Conservation (phyloP, 23 red algal species). For the Gracilaria gracilis region DNA sequence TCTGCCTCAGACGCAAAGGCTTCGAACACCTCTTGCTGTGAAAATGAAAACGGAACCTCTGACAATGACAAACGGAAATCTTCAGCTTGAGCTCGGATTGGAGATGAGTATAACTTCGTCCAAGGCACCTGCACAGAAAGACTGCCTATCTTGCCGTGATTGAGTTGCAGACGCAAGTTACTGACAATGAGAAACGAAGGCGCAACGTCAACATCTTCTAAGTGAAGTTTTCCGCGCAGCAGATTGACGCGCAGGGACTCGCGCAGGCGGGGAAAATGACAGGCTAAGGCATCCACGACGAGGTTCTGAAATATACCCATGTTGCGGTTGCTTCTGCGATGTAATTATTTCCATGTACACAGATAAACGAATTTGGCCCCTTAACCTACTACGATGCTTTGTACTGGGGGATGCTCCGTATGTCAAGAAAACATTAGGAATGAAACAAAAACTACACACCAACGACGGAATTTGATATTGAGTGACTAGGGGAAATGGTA, state of each 20-base stretch:
- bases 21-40: conserved; percentile 46
- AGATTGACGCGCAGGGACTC: conserved; percentile 59
- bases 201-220: conserved; percentile 37
- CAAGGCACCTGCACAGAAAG: conserved; percentile 54
- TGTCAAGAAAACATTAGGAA: not conserved
- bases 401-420: not conserved
- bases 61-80: conserved; percentile 22
- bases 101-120: conserved; percentile 44
- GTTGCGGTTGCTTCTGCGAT: not conserved
- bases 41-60: conserved; percentile 42
- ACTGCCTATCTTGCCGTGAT: conserved; percentile 21
- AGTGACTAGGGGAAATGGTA: not conserved
- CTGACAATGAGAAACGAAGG: conserved; percentile 17
- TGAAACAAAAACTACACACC: not conserved
- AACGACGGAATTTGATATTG: not conserved
- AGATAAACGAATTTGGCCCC: no score
- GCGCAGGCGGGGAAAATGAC: conserved; percentile 47
- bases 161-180: conserved; percentile 35
- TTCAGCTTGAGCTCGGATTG: conserved; percentile 36
- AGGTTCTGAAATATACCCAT: conserved; percentile 69
- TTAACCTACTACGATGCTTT: no score
- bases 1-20: conserved; percentile 32
- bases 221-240: conserved; percentile 33
- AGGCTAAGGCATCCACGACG: conserved; percentile 32
- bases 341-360: not conserved